Evolutionary conservation across 2,329 filamentous ascomycete species (phyloP), one percentile per base, ranked within the genome.

Genomic region (Fusarium camptoceras): DNA sequence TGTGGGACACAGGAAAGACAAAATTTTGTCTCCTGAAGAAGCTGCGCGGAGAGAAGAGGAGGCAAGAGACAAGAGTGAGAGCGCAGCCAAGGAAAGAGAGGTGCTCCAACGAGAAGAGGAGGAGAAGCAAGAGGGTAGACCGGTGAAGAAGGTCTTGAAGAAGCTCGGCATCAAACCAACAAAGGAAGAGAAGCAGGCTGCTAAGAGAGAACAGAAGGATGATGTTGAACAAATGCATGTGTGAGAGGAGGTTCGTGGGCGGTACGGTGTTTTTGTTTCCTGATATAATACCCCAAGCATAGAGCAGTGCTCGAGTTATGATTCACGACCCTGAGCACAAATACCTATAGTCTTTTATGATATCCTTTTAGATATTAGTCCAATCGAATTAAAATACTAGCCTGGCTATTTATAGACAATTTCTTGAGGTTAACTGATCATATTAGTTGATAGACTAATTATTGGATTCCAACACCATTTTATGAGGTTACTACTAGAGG

Each of bases 1-100:
- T 63, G 73, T 88, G 39, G 79, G 83, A 27, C 82, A 86, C 34
- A 78, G 84, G 28, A 85, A 88, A 62, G 88, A 89, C 59, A 90
- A 89, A 73, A 75, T 91, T 10, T 68, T 92, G 4, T 83, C 87
- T 41, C 90, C 90, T 0, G 88, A 91, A 64, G 86, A 88, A 75
- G 84, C 85, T 56, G 83, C 81, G 46, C 81, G 82, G 66, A 82
- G 80, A 54, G 87, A 91, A 70, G 89, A 90, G 74, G 88, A 85
- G 31, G 81, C 86, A 69, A 85, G 81, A 66, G 89, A 91, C 54
- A 85, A 87, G 76, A 89, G 84, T 71, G 83, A 91, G 78, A 86
- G 89, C 71, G 85, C 87, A 41, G 81, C 82, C 59, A 84, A 80
- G 70, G 86, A 88, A 75, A 87, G 83, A 59, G 76, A 81, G 62